Conservation (phyloP, 2,329 filamentous ascomycete species). For the Aspergillus novoparasiticus region DNA sequence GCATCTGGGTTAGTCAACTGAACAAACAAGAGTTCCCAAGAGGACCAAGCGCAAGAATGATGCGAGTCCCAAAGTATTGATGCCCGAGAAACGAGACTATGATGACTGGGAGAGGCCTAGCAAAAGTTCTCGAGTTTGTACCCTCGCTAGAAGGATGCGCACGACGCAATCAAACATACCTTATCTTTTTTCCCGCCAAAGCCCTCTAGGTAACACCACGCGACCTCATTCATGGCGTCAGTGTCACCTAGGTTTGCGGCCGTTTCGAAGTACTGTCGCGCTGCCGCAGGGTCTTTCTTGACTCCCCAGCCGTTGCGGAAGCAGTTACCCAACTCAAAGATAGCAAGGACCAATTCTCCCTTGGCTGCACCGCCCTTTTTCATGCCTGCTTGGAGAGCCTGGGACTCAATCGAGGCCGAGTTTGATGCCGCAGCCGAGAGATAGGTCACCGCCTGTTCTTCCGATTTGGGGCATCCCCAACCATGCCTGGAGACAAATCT, state of each 20-base stretch:
- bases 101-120: not conserved
- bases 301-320: slow-evolving; percentile 97
- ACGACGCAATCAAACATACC: slow-evolving; percentile 59
- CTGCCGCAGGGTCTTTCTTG: slow-evolving; percentile 79
- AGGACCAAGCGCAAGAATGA: not conserved
- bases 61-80: slow-evolving; percentile 28
- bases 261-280: slow-evolving; percentile 91
- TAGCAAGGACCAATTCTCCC: slow-evolving; percentile 92
- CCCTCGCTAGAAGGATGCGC: not conserved
- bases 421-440: slow-evolving; percentile 88
- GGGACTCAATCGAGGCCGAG: slow-evolving; percentile 80
- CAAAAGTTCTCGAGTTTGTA: not conserved
- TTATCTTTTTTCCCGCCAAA: slow-evolving; percentile 98
- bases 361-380: slow-evolving; percentile 94
- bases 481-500: slow-evolving; percentile 67
- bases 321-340: slow-evolving; percentile 77
- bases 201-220: slow-evolving; percentile 95
- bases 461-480: slow-evolving; percentile 81
- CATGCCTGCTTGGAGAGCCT: slow-evolving; percentile 82
- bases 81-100: slow-evolving; percentile 28
- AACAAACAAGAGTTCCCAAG: slow-evolving; percentile 10
- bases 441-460: slow-evolving; percentile 74
- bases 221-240: slow-evolving; percentile 96
- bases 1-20: slow-evolving; percentile 13
- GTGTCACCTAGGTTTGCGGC: slow-evolving; percentile 95